Evolutionary conservation across 371 early-diverging fungal species (phyloP), one percentile per base, ranked within the genome.

Genomic region (Rhizopus arrhizus): DNA sequence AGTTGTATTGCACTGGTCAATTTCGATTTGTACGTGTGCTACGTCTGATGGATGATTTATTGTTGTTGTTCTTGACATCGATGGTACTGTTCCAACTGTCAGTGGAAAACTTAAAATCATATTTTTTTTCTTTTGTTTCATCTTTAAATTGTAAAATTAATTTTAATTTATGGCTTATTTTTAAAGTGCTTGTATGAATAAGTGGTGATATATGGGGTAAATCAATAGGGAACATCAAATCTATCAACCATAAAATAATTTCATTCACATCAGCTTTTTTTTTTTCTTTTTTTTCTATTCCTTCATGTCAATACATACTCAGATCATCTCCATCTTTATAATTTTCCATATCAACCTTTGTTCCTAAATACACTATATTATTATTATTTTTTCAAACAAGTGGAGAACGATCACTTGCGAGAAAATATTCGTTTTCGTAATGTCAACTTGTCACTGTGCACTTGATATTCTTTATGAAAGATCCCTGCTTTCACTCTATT

Each of bases 41-140:
- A 38, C 48, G 29, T 22, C 36, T 58, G 40, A 13, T 29, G 45
- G 12, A 53, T 7, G 31, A 22, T 5, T 43, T 32, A 1, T 11
- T 16, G 46, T 32, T 36, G 34, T 32, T 49, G 46, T 32, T 36
- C 28, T 32, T 49, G 29, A 49, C 15, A 43, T 28, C 2, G 45
- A 53, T 22, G 54, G 63, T n/a, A 63, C 48, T 28, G 68, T 59
- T 15, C 59, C 63, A n/a, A 67, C 16, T 2, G 31, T 33, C 7
- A 67, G 41, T 0, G 60, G 63, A 38, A 67, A 67, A 41, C 68
- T 67, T 9, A 67, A 43, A 4, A 63, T 54, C 68, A 67, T 67
- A 12, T 56, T 31, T 47, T 51, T 51, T 45, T 35, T 67, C 63
- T 28, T 56, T 45, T 33, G 32, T 45, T 15, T 38, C 40, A 36